Conservation (phyloP, 768 basidiomycete species). For the Tylopilus felleus region DNA sequence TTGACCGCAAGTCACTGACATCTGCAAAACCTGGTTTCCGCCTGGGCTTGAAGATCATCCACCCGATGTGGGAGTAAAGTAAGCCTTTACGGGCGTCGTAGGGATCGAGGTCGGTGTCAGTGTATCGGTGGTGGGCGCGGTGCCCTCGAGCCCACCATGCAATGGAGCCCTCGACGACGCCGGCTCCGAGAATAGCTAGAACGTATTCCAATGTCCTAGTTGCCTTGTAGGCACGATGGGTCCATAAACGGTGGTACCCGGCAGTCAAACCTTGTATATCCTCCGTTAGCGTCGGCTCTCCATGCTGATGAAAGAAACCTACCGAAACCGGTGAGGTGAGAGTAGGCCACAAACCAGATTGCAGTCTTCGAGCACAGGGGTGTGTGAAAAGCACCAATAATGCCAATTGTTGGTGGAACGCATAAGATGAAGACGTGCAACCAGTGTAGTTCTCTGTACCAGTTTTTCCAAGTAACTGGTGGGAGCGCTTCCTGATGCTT, state of each 20-base stretch:
- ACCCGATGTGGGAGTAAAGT: too few relatives aligned
- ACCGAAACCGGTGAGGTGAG: conserved; percentile 75
- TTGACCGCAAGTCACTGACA: too few relatives aligned
- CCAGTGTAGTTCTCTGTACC: conserved; percentile 12
- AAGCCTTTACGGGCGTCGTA: too few relatives aligned
- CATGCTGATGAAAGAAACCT: conserved; percentile 22
- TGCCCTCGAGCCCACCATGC: conserved; percentile 86
- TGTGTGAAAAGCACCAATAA: conserved; percentile 3
- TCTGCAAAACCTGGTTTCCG: too few relatives aligned
- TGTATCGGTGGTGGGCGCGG: too few relatives aligned
- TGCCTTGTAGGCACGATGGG: conserved; percentile 91
- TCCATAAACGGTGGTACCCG: conserved; percentile 94
- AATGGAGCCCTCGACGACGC: conserved; percentile 91
- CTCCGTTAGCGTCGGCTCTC: background rate
- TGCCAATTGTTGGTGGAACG: conserved; percentile 4
- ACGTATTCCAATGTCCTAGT: conserved; percentile 77
- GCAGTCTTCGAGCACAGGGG: background rate
- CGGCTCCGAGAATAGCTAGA: conserved; percentile 79
- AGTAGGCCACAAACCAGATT: conserved; percentile 33
- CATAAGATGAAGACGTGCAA: conserved; percentile 3
- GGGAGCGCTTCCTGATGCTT: conserved; percentile 5
- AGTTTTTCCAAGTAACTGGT: conserved; percentile 11
- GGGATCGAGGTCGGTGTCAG: too few relatives aligned
- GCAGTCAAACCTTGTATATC: conserved; percentile 63
- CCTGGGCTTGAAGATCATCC: too few relatives aligned